These are phyloP conservation scores for Apiotrichum mycotoxinovorans DNA, from an alignment of 1,284 basidiomycete species.

Conservation along the genomic window DNA sequence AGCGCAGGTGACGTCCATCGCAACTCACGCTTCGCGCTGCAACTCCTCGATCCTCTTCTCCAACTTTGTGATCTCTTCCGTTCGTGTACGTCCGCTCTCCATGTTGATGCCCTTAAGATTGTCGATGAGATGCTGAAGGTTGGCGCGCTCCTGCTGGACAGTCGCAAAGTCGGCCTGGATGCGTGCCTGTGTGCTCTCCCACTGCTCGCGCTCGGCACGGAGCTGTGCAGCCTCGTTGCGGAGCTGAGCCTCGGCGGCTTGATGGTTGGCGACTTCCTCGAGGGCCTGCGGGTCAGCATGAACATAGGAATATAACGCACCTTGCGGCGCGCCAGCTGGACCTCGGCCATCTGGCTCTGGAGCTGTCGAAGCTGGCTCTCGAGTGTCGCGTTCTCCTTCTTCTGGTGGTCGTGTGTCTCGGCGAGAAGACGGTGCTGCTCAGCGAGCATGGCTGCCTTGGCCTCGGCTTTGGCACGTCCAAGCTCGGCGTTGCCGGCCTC, in stretches of 20 bases:
- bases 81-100: slow-evolving; percentile 75
- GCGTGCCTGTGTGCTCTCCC: slow-evolving; percentile 74
- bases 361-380: slow-evolving; percentile 38
- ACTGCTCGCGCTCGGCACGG: slow-evolving; percentile 84
- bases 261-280: slow-evolving; percentile 48
- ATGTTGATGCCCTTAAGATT: slow-evolving; percentile 85
- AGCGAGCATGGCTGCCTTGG: slow-evolving; percentile 66
- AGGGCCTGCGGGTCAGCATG: slow-evolving; percentile 18
- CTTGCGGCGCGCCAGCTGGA: slow-evolving; percentile 35
- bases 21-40: slow-evolving; percentile 68
- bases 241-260: slow-evolving; percentile 66
- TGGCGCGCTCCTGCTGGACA: slow-evolving; percentile 73
- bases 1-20: not conserved
- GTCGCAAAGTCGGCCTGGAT: slow-evolving; percentile 79
- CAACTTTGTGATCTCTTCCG: slow-evolving; percentile 72
- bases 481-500: slow-evolving; percentile 65
- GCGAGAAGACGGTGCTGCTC: slow-evolving; percentile 47
- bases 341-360: slow-evolving; percentile 33
- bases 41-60: slow-evolving; percentile 75
- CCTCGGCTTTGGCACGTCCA: slow-evolving; percentile 72
- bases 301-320: not conserved
- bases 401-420: slow-evolving; percentile 44
- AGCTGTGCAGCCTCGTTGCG: slow-evolving; percentile 80
- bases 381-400: slow-evolving; percentile 37
- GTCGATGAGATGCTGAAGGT: slow-evolving; percentile 76